Base-by-base conservation (phyloP, 2,329 filamentous ascomycete genomes). In the Penicillium sp. region DNA sequence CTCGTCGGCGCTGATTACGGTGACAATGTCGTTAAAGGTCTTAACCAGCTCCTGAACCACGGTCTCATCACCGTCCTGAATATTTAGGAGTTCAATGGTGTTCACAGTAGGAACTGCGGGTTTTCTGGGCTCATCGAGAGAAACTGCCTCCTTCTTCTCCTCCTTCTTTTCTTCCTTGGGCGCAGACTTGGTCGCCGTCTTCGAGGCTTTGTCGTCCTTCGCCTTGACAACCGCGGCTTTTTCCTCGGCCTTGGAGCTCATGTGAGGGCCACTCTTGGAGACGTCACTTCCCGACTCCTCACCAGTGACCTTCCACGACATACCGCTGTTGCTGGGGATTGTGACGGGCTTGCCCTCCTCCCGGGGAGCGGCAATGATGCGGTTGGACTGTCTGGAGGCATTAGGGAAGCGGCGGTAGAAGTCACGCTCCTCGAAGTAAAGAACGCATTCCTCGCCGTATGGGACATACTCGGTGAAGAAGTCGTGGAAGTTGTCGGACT, bases 391-490 rank as follows among this genome's bases (percentile, higher is more conserved):
- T 55, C 73, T 74, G 54, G 76, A 72, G 42, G 83, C 80, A 62
- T 78, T 78, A 9, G 86, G 87, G 80, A 96, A 97, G 57, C 91
- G 88, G 77, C 89, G 92, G 72, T 89, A 87, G 80, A 96, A 97
- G 70, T 97, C 92, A 65, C 89, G 86, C 79, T 99, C 95, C 78
- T 99, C 95, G 52, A 99, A 88, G 79, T 96, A 98, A 26, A 96
- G 86, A 46, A 99, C 93, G 19, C 90, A 90, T 73, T 96, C 91
- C 78, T 99, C 95, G 69, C 93, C 95, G 66, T 90, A 96, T 23
- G 95, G 95, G 19, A 99, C 79, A 75, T 93, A 99, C 78, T 97
- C 93, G 69, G 93, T 98, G 79, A 99, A 99, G 81, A 97, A 95
- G 77, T 99, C 95, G 78, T 99, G 93, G 84, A 98, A 99, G 78